Evolutionary conservation across 2,329 filamentous ascomycete species (phyloP).

Genomic region (Erysiphe neolycopersici): DNA sequence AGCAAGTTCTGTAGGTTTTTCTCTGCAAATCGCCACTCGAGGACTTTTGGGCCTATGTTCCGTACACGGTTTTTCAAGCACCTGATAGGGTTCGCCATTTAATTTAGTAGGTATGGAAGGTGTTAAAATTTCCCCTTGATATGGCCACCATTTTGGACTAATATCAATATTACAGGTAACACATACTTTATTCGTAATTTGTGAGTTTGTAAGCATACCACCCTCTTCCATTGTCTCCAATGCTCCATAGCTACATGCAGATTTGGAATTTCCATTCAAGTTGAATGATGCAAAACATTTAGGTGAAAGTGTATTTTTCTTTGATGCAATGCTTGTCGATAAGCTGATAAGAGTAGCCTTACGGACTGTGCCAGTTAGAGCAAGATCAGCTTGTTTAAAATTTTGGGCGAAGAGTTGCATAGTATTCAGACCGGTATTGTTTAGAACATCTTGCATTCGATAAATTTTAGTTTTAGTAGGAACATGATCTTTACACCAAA

Average conservation of each 20-base stretch:
- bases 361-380: constrained; percentile 71
- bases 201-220: background rate
- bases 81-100: constrained; percentile 3
- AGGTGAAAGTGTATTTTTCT: constrained; percentile 9
- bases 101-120: background rate
- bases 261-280: constrained; percentile 11
- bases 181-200: constrained; percentile 24
- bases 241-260: constrained; percentile 7
- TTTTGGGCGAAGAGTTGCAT: constrained; percentile 68
- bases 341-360: constrained; percentile 43
- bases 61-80: constrained; percentile 1
- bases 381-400: constrained; percentile 84
- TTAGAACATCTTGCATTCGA: constrained; percentile 48
- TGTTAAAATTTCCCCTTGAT: constrained; percentile 2
- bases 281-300: constrained; percentile 28
- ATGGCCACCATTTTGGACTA: constrained; percentile 44
- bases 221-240: constrained; percentile 11
- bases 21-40: constrained; percentile 2
- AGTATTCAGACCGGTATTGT: constrained; percentile 43
- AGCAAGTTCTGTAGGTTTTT: constrained; percentile 11
- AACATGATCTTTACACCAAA: constrained; percentile 85
- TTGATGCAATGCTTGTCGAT: constrained; percentile 13
- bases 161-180: constrained; percentile 40
- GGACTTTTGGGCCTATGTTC: constrained; percentile 3
- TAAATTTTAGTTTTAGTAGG: constrained; percentile 47